Percentiles rank a stretch among this genome's conserved stretches.
These are phyloP conservation scores for Pseudogymnoascus sp. DNA, from an alignment of 2,329 filamentous ascomycete genomes.

Conservation along the genomic window DNA sequence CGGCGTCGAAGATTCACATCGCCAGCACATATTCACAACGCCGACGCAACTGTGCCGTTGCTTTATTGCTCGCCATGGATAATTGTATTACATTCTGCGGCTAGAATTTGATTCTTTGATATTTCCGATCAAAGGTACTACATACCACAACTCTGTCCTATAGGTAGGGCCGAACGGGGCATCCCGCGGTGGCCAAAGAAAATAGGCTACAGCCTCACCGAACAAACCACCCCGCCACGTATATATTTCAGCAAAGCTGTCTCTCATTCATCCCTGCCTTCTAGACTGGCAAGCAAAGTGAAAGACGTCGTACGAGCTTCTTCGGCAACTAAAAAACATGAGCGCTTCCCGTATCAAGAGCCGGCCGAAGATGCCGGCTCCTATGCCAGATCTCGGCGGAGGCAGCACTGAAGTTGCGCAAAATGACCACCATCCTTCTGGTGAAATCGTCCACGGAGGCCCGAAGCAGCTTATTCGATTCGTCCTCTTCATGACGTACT, in stretches of 20 bases:
- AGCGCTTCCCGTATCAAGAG: conserved; percentile 7
- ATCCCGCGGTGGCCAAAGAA: neutral
- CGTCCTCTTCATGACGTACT: conserved; percentile 26
- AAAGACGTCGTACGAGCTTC: neutral
- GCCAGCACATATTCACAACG: neutral
- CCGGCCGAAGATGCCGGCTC: conserved; percentile 13
- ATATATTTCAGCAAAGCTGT: neutral
- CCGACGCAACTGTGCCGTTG: neutral
- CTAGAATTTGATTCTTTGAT: neutral
- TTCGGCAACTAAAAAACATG: neutral
- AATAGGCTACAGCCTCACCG: neutral
- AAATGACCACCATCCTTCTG: conserved; percentile 28
- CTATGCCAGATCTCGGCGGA: conserved; percentile 14
- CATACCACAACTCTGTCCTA: neutral
- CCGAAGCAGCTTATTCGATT: conserved; percentile 26
- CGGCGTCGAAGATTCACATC: neutral
- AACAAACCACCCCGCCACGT: neutral
- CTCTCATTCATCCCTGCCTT: neutral
- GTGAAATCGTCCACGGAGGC: conserved; percentile 29
- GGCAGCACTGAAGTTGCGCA: conserved; percentile 18
- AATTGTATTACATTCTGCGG: neutral
- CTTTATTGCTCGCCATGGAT: neutral
- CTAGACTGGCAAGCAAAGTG: neutral
- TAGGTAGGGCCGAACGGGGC: neutral
- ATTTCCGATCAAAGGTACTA: neutral